Conservation (phyloP, 495 filamentous ascomycete genomes). For the Annulohypoxylon maeteangense region DNA sequence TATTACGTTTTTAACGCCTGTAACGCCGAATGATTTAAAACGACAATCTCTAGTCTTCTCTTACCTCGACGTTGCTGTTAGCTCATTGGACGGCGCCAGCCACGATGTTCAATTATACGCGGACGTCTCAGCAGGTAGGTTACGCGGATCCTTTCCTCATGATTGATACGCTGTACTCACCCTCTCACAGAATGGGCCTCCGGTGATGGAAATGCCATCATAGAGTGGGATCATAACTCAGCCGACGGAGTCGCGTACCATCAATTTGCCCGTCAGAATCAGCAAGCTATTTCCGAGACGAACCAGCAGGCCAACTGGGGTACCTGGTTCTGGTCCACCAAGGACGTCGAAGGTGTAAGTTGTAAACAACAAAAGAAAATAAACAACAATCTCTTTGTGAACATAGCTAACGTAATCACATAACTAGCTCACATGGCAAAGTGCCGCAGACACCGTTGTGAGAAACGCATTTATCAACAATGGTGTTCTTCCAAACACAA, state of each 20-base stretch:
- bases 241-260: constrained; percentile 57
- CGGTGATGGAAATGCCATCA: constrained; percentile 50
- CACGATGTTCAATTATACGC: constrained; percentile 83
- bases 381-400: background rate
- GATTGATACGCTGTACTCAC: constrained; percentile 49
- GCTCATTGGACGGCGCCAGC: constrained; percentile 60
- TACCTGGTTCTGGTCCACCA: constrained; percentile 75
- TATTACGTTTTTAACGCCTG: constrained; percentile 86
- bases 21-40: constrained; percentile 85
- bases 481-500: constrained; percentile 70
- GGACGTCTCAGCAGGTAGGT: constrained; percentile 85
- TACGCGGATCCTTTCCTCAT: constrained; percentile 62
- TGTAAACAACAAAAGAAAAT: too few species aligned
- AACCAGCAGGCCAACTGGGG: constrained; percentile 88
- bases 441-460: constrained; percentile 71
- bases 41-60: constrained; percentile 88
- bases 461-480: constrained; percentile 72
- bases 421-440: constrained; percentile 68
- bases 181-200: constrained; percentile 56
- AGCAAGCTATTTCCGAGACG: constrained; percentile 75
- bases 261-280: constrained; percentile 68
- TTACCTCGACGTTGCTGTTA: constrained; percentile 80
- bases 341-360: constrained; percentile 50
- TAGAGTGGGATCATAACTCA: constrained; percentile 54
- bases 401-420: constrained; percentile 33